phyloP scores from a whole-genome alignment of 257 asterid genomes.

The Galeopsis tetrahit region DNA sequence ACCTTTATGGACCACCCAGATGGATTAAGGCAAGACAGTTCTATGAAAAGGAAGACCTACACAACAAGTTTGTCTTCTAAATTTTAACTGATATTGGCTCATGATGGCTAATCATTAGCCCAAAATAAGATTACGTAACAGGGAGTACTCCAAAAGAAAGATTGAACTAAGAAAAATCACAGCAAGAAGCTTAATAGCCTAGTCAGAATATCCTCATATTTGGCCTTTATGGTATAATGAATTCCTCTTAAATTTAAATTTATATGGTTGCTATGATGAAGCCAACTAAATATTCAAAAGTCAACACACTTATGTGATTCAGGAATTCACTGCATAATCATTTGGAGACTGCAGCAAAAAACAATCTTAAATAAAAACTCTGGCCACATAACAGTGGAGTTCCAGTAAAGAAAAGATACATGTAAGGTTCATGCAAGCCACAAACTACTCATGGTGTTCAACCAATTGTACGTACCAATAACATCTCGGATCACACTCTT shows the following conservation, averaged over 20 bases:
- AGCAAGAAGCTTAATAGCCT: not conserved
- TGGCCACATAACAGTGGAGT: not conserved
- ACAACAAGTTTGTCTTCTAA: not conserved
- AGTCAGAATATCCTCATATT: not conserved
- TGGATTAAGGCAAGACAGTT: not conserved
- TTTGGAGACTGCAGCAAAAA: slow-evolving; percentile 3
- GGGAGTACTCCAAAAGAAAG: not conserved
- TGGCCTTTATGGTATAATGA: not conserved
- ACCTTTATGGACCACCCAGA: not conserved
- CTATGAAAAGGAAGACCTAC: not conserved
- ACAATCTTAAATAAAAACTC: not conserved
- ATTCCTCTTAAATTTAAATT: not conserved
- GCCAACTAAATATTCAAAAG: slow-evolving; percentile 7
- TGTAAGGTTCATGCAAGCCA: slow-evolving; percentile 1
- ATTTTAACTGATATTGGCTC: slow-evolving; percentile 13
- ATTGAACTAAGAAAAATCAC: not conserved
- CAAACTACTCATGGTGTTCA: slow-evolving; percentile 4
- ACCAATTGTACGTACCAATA: slow-evolving; percentile 58
- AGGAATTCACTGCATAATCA: slow-evolving; percentile 23
- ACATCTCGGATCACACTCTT: slow-evolving; percentile 61
- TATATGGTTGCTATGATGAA: not conserved
- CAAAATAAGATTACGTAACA: not conserved
- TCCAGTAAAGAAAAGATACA: not conserved
- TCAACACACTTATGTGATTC: not conserved
- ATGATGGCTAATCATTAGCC: slow-evolving; percentile 9